These are phyloP conservation scores for Astrothelium macrocarpum DNA, from an alignment of 495 filamentous ascomycete species.

Conservation along the genomic window DNA sequence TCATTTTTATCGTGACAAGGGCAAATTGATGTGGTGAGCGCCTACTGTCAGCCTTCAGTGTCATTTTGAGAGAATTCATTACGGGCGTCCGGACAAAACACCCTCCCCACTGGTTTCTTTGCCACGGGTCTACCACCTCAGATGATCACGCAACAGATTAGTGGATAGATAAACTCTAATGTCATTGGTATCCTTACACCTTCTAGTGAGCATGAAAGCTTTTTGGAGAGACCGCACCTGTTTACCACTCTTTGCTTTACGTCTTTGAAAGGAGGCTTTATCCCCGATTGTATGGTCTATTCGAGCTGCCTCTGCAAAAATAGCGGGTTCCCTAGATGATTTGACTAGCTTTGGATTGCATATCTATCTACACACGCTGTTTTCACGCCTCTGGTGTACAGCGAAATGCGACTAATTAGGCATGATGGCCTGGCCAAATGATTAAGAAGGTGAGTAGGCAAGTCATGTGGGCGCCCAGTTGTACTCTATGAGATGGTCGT, in stretches of 20 bases:
- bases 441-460: constrained; percentile 12
- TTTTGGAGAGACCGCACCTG: constrained; percentile 46
- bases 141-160: constrained; percentile 47
- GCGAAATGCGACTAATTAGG: constrained; percentile 41
- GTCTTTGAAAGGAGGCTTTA: constrained; percentile 35
- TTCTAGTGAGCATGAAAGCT: constrained; percentile 58
- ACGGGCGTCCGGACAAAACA: constrained; percentile 18
- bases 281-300: constrained; percentile 38
- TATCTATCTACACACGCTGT: constrained; percentile 50
- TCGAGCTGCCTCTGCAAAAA: constrained; percentile 44
- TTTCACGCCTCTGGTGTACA: constrained; percentile 39
- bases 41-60: too few species aligned
- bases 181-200: constrained; percentile 68
- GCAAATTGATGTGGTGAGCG: too few species aligned
- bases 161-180: constrained; percentile 77
- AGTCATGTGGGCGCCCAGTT: background rate
- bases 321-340: constrained; percentile 38
- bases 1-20: too few species aligned
- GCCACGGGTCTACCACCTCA: constrained; percentile 38
- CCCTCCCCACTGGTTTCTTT: constrained; percentile 38
- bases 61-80: constrained; percentile 34
- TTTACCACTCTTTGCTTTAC: constrained; percentile 35
- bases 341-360: constrained; percentile 43
- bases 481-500: constrained; percentile 27
- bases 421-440: constrained; percentile 39